These are phyloP conservation scores for Tetraselmis striata DNA, from an alignment of 139 green algal genomes.

Conservation along the genomic window DNA sequence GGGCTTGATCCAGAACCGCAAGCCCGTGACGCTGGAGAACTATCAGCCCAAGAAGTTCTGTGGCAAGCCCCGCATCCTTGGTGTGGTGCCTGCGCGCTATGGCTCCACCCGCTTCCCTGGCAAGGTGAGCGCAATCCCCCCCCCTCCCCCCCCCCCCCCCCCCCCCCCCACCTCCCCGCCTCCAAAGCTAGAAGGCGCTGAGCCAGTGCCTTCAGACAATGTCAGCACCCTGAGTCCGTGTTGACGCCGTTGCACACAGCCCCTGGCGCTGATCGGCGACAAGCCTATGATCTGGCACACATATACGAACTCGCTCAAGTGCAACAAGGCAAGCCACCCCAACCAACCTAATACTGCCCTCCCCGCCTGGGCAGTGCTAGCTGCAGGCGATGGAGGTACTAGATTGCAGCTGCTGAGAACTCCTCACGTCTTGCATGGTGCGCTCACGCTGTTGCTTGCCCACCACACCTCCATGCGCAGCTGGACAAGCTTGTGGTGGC, in stretches of 20 bases:
- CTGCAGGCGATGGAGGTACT: no score
- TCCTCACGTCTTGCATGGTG: no score
- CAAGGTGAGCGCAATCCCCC: no score
- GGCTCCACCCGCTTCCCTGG: conserved; percentile 18
- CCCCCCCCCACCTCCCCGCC: no score
- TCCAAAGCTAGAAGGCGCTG: no score
- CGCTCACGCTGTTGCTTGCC: no score
- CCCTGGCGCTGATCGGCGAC: conserved; percentile 13
- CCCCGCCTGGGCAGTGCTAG: no score
- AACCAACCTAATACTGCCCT: not conserved
- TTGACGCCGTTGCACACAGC: no score
- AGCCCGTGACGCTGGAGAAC: not conserved
- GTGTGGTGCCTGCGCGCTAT: conserved; percentile 25
- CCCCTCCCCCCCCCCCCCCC: no score
- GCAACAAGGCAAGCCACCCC: not conserved
- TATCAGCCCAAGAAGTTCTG: not conserved
- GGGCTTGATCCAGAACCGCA: not conserved
- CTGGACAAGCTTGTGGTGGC: conserved; percentile 20
- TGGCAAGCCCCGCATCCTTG: conserved; percentile 11
- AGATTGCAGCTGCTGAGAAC: no score
- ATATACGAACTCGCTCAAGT: conserved; percentile 19
- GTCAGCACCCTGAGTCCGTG: no score
- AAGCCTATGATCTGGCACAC: conserved; percentile 30
- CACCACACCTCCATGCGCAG: not conserved
- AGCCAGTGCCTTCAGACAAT: no score